Evolutionary conservation across 2,329 filamentous ascomycete species (phyloP), one percentile per base, ranked within the genome.

Genomic region (Eutypella sp.): DNA sequence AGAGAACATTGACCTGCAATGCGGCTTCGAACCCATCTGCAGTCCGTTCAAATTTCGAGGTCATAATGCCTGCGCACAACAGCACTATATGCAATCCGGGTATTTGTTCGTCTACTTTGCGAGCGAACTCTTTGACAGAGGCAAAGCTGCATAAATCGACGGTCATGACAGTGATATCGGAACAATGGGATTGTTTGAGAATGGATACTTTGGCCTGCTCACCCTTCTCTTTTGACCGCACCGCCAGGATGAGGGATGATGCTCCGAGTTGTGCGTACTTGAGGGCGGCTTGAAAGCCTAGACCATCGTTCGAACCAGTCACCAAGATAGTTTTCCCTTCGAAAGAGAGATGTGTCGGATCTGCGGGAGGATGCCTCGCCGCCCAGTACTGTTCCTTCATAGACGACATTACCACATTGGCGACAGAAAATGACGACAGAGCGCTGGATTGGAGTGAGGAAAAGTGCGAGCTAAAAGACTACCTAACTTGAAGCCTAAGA

Each of bases 1-100:
- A 80, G 1, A 84, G 60, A 0, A 73, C 68, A 53, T 83, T 82
- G 51, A 82, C 73, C 58, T 82, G 78, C 5, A 82, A 48, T 1
- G 68, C 72, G 40, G 68, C 62, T 48, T 79, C 75, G 64, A 70
- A 76, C 3, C 72, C 74, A 11, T 72, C 69, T 1, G 59, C 41
- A 0, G 67, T 41, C 7, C 24, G n/a, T 4, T n/a, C 22, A 24
- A 49, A 48, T 2, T 22, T 15, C 5, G 46, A 41, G 25, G 23
- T 24, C 41, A 45, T 39, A 15, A 47, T 37, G 4, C 49, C 42
- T 19, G 44, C 49, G 29, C 34, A 45, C 19, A 47, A 23, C 2
- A 75, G 51, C 2, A 64, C 71, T 16, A 71, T 63, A 47, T 78
- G 70, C 5, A 78, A 55, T 8, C 60, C 58, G 5, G 61, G 52